These are phyloP conservation scores for Lasiosphaeriaceae sp. DNA, from an alignment of 495 filamentous ascomycete genomes.

Conservation along the genomic window DNA sequence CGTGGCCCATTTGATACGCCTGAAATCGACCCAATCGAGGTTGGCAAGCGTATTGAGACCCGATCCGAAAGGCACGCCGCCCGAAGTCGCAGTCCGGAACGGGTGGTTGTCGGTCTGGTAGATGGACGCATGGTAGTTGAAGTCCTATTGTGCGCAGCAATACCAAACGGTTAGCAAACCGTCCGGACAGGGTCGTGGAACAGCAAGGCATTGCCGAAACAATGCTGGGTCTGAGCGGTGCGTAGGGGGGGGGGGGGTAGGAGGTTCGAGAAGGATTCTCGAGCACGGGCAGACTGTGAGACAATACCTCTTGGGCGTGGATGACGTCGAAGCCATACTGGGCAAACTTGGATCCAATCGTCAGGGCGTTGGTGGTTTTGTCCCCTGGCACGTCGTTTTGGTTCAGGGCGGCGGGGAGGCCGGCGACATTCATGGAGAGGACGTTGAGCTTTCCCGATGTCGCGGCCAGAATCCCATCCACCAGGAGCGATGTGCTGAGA, in stretches of 20 bases:
- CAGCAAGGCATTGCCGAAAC: not conserved
- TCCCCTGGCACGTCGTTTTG: constrained; percentile 50
- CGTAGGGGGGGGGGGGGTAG: no score
- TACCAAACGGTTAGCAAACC: not conserved
- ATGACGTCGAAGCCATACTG: constrained; percentile 54
- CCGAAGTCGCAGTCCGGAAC: constrained; percentile 57
- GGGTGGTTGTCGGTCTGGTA: constrained; percentile 53
- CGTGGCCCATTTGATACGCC: constrained; percentile 52
- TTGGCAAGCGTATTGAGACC: constrained; percentile 59
- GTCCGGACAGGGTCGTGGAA: not conserved
- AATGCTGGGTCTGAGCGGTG: not conserved
- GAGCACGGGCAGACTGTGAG: not conserved
- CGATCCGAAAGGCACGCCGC: constrained; percentile 55
- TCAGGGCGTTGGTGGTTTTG: constrained; percentile 46
- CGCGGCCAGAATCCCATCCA: not conserved
- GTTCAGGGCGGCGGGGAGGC: constrained; percentile 52
- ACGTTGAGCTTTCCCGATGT: constrained; percentile 42
- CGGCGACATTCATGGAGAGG: constrained; percentile 58
- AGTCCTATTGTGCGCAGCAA: constrained; percentile 38
- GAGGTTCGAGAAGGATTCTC: not conserved
- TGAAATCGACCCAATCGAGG: constrained; percentile 51
- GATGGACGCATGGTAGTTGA: constrained; percentile 60
- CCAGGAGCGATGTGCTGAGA: not conserved
- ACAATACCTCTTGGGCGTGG: constrained; percentile 54
- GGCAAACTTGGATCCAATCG: constrained; percentile 47